phyloP scores from a whole-genome alignment of 1,139 yeast species.

The Pneumocystis canis region DNA sequence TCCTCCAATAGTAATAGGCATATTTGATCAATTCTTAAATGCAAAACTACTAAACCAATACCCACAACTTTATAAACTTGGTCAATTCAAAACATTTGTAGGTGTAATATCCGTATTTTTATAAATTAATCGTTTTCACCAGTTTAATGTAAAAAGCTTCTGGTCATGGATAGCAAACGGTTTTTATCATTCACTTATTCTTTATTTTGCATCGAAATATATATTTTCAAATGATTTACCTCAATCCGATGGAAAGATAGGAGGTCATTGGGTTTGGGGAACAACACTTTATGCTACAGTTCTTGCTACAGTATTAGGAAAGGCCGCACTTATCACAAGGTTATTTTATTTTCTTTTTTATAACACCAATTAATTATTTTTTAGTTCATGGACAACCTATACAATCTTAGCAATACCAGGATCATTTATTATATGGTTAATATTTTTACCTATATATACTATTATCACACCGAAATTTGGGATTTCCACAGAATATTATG shows the following conservation, averaged over 20 bases:
- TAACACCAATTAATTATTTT: not conserved
- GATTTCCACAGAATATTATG: slow-evolving; percentile 73
- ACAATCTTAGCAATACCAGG: slow-evolving; percentile 91
- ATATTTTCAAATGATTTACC: slow-evolving; percentile 47
- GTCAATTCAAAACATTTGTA: slow-evolving; percentile 64
- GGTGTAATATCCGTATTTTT: not conserved
- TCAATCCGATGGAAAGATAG: slow-evolving; percentile 46
- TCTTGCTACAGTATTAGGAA: slow-evolving; percentile 77
- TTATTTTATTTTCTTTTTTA: not conserved
- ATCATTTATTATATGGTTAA: slow-evolving; percentile 69
- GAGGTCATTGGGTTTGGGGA: slow-evolving; percentile 94
- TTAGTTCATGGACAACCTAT: slow-evolving; percentile 74
- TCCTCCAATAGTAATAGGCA: slow-evolving; percentile 93
- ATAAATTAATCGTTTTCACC: not conserved
- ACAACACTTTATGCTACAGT: slow-evolving; percentile 80
- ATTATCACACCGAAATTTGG: slow-evolving; percentile 68
- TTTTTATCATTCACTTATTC: slow-evolving; percentile 78
- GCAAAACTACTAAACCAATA: slow-evolving; percentile 80
- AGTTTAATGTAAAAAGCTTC: slow-evolving; percentile 73
- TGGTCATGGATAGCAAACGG: slow-evolving; percentile 98
- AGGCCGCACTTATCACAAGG: slow-evolving; percentile 82
- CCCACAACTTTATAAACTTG: slow-evolving; percentile 82
- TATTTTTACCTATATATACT: slow-evolving; percentile 77
- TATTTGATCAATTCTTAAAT: slow-evolving; percentile 89
- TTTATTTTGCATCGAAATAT: slow-evolving; percentile 57